These are phyloP conservation scores for Kalmanozyma brasiliensis DNA, from an alignment of 1,284 basidiomycete genomes.

Conservation along the genomic window DNA sequence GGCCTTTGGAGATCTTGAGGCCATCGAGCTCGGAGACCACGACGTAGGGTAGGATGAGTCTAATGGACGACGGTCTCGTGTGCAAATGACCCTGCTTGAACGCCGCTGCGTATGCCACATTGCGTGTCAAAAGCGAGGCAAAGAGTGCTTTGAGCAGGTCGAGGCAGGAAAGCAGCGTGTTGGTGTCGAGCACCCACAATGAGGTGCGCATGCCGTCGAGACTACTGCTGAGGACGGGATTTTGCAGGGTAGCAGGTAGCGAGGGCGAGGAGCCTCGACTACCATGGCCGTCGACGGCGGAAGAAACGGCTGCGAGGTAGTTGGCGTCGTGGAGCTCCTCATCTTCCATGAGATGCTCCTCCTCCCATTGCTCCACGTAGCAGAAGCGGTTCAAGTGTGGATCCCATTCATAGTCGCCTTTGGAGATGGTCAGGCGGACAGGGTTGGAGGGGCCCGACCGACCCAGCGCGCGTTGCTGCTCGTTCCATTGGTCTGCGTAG, in stretches of 20 bases:
- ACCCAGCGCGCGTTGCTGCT: slow-evolving; percentile 23
- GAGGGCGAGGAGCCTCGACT: slow-evolving; percentile 17
- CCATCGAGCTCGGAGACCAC: slow-evolving; percentile 46
- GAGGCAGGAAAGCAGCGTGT: slow-evolving; percentile 47
- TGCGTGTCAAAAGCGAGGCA: slow-evolving; percentile 39
- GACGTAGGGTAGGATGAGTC: slow-evolving; percentile 39
- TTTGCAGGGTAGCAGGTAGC: slow-evolving; percentile 14
- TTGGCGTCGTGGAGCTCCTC: slow-evolving; percentile 16
- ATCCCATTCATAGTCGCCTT: slow-evolving; percentile 46
- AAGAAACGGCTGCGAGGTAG: neutral
- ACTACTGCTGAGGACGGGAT: neutral
- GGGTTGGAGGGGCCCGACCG: slow-evolving; percentile 35
- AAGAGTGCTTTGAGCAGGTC: slow-evolving; percentile 46
- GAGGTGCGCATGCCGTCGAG: slow-evolving; percentile 11
- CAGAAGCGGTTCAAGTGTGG: slow-evolving; percentile 9
- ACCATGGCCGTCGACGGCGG: neutral
- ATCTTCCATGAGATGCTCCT: slow-evolving; percentile 50
- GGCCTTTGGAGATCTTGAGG: slow-evolving; percentile 34
- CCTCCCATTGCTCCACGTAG: slow-evolving; percentile 48
- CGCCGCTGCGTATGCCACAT: slow-evolving; percentile 23
- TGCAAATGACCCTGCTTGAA: neutral
- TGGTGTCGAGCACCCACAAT: slow-evolving; percentile 49
- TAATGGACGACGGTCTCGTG: slow-evolving; percentile 30
- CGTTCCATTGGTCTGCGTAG: slow-evolving; percentile 48
- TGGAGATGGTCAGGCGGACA: slow-evolving; percentile 46